Evolutionary conservation across 75 land plant species (phyloP).

Genomic region (Cryptomeria japonica): DNA sequence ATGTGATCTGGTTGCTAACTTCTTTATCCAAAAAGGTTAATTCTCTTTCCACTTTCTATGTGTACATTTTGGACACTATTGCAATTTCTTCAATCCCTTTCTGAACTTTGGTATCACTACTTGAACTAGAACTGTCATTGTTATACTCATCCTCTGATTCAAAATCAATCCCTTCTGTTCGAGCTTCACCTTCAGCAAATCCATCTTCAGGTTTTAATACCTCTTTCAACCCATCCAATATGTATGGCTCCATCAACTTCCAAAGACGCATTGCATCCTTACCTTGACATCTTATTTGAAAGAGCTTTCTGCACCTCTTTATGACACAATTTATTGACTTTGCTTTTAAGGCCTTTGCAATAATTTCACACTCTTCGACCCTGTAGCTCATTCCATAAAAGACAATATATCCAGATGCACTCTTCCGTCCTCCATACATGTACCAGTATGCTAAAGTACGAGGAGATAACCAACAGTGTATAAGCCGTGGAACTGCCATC

Average conservation of each 20-base stretch:
- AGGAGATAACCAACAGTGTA: conserved; percentile 86
- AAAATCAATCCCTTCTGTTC: not conserved
- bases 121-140: not conserved
- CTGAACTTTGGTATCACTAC: not conserved
- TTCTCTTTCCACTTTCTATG: not conserved
- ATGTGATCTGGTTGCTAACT: not conserved
- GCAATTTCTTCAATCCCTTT: not conserved
- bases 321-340: conserved; percentile 62
- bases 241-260: conserved; percentile 74
- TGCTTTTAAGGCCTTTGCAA: conserved; percentile 53
- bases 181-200: not conserved
- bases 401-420: conserved; percentile 63
- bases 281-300: conserved; percentile 65
- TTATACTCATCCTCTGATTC: not conserved
- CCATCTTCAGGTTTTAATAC: conserved; percentile 34
- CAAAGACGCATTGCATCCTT: conserved; percentile 65
- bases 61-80: not conserved
- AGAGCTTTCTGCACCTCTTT: conserved; percentile 46
- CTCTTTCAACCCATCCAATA: conserved; percentile 55
- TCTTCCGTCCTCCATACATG: conserved; percentile 85
- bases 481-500: conserved; percentile 67
- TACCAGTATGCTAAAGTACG: conserved; percentile 94
- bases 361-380: conserved; percentile 57
- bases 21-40: not conserved
- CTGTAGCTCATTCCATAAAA: conserved; percentile 59